Percentiles rank a stretch among this genome's conserved stretches.
phyloP scores from a whole-genome alignment of 768 basidiomycete genomes.

The Leccinum pellstonianum region DNA sequence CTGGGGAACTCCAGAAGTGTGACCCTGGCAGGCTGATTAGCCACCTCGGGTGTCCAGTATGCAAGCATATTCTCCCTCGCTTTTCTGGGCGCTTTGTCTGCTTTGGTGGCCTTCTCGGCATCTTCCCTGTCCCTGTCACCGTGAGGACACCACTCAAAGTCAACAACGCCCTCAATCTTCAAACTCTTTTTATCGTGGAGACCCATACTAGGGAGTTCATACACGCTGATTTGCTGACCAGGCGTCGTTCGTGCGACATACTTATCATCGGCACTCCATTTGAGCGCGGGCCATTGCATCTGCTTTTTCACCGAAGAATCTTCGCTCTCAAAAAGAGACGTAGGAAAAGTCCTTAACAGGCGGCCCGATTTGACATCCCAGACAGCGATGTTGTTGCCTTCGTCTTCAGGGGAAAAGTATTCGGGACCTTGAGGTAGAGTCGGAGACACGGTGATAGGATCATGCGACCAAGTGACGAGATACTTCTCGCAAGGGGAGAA shows the following conservation, averaged over 20 bases:
- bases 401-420: conserved; percentile 90
- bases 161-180: conserved; percentile 95
- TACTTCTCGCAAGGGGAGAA: conserved; percentile 98
- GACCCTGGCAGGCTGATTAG: conserved; percentile 95
- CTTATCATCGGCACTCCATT: conserved; percentile 97
- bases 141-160: conserved; percentile 98
- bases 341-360: conserved; percentile 88
- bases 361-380: conserved; percentile 97
- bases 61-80: conserved; percentile 87
- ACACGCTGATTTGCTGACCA: conserved; percentile 92
- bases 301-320: conserved; percentile 64
- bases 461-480: conserved; percentile 96
- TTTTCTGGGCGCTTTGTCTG: conserved; percentile 57
- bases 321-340: conserved; percentile 59
- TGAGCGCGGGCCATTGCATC: conserved; percentile 92
- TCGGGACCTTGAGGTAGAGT: conserved; percentile 78
- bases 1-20: conserved; percentile 89
- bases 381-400: conserved; percentile 95
- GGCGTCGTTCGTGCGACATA: conserved; percentile 88
- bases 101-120: conserved; percentile 40
- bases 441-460: conserved; percentile 84
- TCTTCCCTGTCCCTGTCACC: conserved; percentile 88
- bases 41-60: conserved; percentile 97
- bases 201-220: conserved; percentile 93
- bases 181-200: conserved; percentile 94